phyloP scores from a whole-genome alignment of 805 yeast genomes.

The Starmerella powellii region DNA sequence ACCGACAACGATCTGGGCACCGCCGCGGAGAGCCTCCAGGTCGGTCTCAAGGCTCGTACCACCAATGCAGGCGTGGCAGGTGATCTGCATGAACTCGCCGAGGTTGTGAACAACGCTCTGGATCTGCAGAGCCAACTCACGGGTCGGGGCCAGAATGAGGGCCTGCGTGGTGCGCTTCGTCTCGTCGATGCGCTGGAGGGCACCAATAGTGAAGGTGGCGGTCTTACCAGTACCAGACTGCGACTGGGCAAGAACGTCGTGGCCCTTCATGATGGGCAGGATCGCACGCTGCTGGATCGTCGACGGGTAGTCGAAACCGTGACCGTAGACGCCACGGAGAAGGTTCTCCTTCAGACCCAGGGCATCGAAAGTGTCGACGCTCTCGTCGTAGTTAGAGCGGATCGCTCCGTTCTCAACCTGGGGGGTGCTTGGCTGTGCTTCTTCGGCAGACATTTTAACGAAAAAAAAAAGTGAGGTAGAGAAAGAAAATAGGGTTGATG shows the following conservation, averaged over 20 bases:
- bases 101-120: conserved; percentile 83
- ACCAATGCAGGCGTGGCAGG: conserved; percentile 95
- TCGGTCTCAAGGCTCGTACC: conserved; percentile 88
- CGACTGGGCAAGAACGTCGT: conserved; percentile 86
- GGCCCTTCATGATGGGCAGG: conserved; percentile 82
- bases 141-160: conserved; percentile 87
- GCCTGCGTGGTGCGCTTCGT: conserved; percentile 73
- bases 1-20: conserved; percentile 90
- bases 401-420: conserved; percentile 41
- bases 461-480: neutral
- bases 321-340: conserved; percentile 52
- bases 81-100: conserved; percentile 80
- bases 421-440: conserved; percentile 9
- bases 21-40: conserved; percentile 66
- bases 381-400: conserved; percentile 93
- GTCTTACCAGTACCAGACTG: conserved; percentile 88
- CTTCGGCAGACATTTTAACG: conserved; percentile 17
- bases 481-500: conserved; percentile 1
- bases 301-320: conserved; percentile 93
- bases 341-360: conserved; percentile 61
- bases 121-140: conserved; percentile 94
- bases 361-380: conserved; percentile 60
- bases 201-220: conserved; percentile 71
- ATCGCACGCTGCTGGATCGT: conserved; percentile 98
- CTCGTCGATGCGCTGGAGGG: conserved; percentile 51